phyloP scores from a whole-genome alignment of 768 basidiomycete species.

The Lactifluus piperatus region DNA sequence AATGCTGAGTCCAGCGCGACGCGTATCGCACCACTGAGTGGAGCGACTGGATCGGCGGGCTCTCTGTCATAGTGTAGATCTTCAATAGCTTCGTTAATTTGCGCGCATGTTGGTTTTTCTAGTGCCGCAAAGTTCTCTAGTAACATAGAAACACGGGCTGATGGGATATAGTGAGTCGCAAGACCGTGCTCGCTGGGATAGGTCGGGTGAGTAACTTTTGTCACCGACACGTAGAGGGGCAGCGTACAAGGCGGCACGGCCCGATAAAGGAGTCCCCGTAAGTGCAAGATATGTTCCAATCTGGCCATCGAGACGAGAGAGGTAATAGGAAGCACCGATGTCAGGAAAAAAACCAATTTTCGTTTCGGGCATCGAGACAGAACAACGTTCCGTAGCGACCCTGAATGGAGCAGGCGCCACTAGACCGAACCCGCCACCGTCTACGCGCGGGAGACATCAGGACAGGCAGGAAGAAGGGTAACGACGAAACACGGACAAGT shows the following conservation, averaged over 20 bases:
- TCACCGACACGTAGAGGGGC: neutral
- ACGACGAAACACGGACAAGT: slow-evolving; percentile 56
- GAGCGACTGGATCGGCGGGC: slow-evolving; percentile 42
- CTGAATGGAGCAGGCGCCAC: slow-evolving; percentile 78
- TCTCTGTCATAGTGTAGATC: slow-evolving; percentile 51
- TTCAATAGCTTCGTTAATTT: slow-evolving; percentile 63
- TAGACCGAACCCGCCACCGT: slow-evolving; percentile 95
- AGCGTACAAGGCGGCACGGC: slow-evolving; percentile 79
- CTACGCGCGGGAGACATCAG: slow-evolving; percentile 32
- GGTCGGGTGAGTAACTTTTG: neutral
- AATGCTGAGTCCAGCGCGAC: slow-evolving; percentile 80
- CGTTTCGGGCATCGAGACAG: slow-evolving; percentile 95
- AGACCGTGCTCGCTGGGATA: slow-evolving; percentile 72
- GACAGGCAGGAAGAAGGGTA: slow-evolving; percentile 2
- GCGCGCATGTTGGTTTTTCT: slow-evolving; percentile 39
- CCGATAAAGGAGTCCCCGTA: slow-evolving; percentile 62
- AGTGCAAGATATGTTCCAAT: slow-evolving; percentile 91
- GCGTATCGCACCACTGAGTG: slow-evolving; percentile 54
- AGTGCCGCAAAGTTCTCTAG: slow-evolving; percentile 56
- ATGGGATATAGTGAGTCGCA: slow-evolving; percentile 88
- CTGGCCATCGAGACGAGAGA: slow-evolving; percentile 84
- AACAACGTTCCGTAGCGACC: slow-evolving; percentile 86
- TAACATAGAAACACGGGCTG: slow-evolving; percentile 62
- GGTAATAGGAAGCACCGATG: slow-evolving; percentile 86
- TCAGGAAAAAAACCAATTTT: slow-evolving; percentile 88